Conservation (phyloP, 345 rosid species). For the Acer negundo region DNA sequence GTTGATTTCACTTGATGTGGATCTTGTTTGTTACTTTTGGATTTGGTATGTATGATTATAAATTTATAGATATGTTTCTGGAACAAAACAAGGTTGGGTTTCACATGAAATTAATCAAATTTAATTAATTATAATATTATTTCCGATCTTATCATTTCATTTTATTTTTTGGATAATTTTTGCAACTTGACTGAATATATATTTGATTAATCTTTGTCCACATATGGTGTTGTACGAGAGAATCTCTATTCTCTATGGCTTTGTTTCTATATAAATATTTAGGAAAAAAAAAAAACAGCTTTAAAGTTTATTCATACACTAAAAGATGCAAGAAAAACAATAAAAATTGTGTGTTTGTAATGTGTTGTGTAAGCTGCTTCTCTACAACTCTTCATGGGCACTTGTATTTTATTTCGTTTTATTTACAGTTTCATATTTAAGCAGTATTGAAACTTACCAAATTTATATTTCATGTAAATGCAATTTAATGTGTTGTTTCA, state of each 20-base stretch:
- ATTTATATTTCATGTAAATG: too few species aligned
- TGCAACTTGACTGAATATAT: slow-evolving; percentile 24
- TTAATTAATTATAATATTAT: slow-evolving; percentile 5
- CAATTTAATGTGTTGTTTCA: too few species aligned
- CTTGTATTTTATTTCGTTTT: slow-evolving; percentile 9
- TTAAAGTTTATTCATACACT: slow-evolving; percentile 22
- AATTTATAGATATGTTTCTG: slow-evolving; percentile 41
- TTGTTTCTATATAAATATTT: not conserved
- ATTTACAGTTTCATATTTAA: not conserved
- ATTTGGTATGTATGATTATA: too few species aligned
- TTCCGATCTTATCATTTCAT: not conserved
- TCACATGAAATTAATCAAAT: slow-evolving; percentile 37
- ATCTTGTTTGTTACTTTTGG: too few species aligned
- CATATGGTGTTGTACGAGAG: slow-evolving; percentile 38
- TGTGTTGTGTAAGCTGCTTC: not conserved
- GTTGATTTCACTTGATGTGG: too few species aligned
- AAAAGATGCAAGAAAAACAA: slow-evolving; percentile 28
- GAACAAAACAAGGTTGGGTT: too few species aligned
- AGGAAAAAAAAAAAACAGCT: not conserved
- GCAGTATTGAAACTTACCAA: too few species aligned
- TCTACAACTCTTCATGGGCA: not conserved
- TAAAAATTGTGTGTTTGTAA: slow-evolving; percentile 6
- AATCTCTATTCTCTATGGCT: slow-evolving; percentile 59
- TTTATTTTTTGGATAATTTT: not conserved
- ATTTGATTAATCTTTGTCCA: slow-evolving; percentile 20